Percentiles rank a stretch among this genome's conserved stretches.
Evolutionary conservation across 2,329 filamentous ascomycete genomes (phyloP).

Genomic region (Dothideomycetes sp.): DNA sequence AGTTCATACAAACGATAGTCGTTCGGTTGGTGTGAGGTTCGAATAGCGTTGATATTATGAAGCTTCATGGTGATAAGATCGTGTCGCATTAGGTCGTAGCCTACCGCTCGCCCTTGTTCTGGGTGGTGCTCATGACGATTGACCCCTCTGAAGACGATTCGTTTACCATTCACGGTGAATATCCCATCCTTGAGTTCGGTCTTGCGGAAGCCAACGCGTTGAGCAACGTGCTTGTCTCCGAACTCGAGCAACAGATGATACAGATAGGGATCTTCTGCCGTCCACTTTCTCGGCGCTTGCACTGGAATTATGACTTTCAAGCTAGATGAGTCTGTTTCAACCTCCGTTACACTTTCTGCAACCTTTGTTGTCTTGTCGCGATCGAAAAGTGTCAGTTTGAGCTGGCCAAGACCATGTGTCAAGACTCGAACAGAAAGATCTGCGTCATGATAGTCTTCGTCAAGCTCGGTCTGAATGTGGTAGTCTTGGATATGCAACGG

Average conservation of each 20-base stretch:
- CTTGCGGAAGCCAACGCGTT: constrained; percentile 52
- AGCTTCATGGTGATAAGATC: constrained; percentile 59
- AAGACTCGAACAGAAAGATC: too few relatives aligned
- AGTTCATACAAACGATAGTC: constrained; percentile 49
- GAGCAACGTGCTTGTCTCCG: too few relatives aligned
- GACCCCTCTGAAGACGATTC: constrained; percentile 51
- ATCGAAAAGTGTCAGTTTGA: constrained; percentile 30
- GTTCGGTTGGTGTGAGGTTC: constrained; percentile 59
- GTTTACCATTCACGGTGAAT: constrained; percentile 51
- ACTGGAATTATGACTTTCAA: constrained; percentile 34
- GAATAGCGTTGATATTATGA: constrained; percentile 61
- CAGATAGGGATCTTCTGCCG: constrained; percentile 53
- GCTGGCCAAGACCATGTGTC: constrained; percentile 35
- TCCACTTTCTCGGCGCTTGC: constrained; percentile 52
- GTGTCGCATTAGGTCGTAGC: constrained; percentile 47
- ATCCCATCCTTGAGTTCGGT: constrained; percentile 52
- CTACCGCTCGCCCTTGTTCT: constrained; percentile 50
- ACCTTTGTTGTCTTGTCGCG: constrained; percentile 4
- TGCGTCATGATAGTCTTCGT: constrained; percentile 40
- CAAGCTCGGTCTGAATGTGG: constrained; percentile 44
- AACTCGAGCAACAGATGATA: constrained; percentile 37
- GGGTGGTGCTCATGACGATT: constrained; percentile 65
- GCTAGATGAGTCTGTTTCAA: too few relatives aligned
- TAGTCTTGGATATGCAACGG: constrained; percentile 44
- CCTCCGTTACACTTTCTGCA: constrained; percentile 8